Evolutionary conservation across 78 protist genomes (phyloP).

Genomic region (Tieghemostelium lacteum): DNA sequence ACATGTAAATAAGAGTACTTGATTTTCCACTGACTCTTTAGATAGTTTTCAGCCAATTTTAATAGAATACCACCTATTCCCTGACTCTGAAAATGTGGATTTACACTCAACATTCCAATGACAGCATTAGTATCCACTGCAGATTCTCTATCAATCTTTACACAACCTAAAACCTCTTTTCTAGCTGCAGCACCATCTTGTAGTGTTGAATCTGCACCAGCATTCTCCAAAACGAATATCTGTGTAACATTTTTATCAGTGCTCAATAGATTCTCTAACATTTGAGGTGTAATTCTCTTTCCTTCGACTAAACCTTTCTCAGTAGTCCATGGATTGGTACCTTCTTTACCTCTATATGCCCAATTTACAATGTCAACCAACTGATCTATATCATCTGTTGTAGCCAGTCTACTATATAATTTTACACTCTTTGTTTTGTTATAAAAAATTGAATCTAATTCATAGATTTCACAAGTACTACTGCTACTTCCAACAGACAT

Average conservation of each 20-base stretch:
- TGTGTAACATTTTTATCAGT: background rate
- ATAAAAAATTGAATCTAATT: background rate
- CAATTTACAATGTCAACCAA: conserved; percentile 15
- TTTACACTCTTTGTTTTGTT: conserved; percentile 16
- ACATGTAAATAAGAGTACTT: conserved; percentile 17
- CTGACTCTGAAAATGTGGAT: conserved; percentile 24
- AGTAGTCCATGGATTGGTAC: conserved; percentile 35
- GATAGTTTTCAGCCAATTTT: conserved; percentile 28
- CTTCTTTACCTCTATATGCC: conserved; percentile 71
- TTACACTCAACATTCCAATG: conserved; percentile 62
- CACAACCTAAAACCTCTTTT: conserved; percentile 17
- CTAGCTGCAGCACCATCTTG: background rate
- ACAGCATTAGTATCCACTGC: background rate
- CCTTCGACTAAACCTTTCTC: conserved; percentile 31
- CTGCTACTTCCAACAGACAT: too few relatives aligned
- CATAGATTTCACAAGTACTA: background rate
- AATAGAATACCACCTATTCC: conserved; percentile 38
- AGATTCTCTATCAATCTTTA: conserved; percentile 51
- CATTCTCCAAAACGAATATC: conserved; percentile 12
- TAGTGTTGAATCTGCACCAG: background rate
- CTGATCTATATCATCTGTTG: background rate
- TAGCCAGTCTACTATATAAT: conserved; percentile 11
- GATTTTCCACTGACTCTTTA: background rate
- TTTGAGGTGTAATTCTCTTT: background rate
- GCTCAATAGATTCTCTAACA: background rate